Conservation (phyloP, 352 stramenopile genomes). For the Pythium dissotocum region DNA sequence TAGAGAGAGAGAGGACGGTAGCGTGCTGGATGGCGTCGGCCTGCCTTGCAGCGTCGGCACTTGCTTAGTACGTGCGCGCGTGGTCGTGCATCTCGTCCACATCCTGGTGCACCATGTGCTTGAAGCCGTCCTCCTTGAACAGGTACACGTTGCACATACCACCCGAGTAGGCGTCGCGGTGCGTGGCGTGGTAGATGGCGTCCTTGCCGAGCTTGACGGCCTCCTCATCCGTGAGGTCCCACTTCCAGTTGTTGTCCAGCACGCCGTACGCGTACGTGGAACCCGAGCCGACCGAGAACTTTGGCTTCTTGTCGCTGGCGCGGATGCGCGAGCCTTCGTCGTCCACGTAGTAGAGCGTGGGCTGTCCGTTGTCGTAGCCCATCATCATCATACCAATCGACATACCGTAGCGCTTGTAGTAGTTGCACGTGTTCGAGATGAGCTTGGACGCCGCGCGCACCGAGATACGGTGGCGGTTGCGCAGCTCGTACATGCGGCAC, state of each 20-base stretch:
- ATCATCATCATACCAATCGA: constrained; percentile 99
- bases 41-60: not conserved
- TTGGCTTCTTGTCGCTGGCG: constrained; percentile 92
- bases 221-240: constrained; percentile 97
- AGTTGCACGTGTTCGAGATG: constrained; percentile 98
- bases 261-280: constrained; percentile 99
- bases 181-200: constrained; percentile 99
- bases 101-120: constrained; percentile 96
- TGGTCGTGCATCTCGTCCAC: constrained; percentile 98
- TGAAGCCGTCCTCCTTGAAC: constrained; percentile 97
- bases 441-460: constrained; percentile 98
- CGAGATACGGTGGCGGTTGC: constrained; percentile 99
- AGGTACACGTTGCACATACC: constrained; percentile 97
- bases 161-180: constrained; percentile 98
- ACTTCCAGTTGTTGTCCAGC: constrained; percentile 96
- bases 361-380: constrained; percentile 97
- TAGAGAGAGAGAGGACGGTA: not conserved
- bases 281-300: constrained; percentile 99
- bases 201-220: constrained; percentile 98
- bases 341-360: constrained; percentile 99
- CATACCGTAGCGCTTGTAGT: constrained; percentile 92
- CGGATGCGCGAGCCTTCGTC: constrained; percentile 98
- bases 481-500: constrained; percentile 97
- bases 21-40: not conserved
- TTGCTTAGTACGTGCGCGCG: constrained; percentile 44